Base-by-base conservation (phyloP, 768 basidiomycete genomes). In the Boletus subparvulus region DNA sequence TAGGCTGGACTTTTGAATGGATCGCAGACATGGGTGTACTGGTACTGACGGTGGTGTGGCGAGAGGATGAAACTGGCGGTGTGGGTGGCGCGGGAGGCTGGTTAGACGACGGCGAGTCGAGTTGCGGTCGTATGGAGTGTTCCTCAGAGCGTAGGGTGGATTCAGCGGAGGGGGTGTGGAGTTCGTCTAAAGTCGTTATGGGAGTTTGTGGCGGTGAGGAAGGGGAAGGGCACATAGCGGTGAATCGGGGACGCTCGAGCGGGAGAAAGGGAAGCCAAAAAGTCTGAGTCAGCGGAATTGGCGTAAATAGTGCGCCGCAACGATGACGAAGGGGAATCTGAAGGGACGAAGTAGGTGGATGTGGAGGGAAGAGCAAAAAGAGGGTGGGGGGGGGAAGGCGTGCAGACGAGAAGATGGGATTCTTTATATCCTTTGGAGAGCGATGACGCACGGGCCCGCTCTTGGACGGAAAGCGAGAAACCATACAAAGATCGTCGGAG, bases 371-470 rank as follows among this genome's bases (percentile, higher is more conserved):
- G 49, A 54, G 49, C 59, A 57, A 41, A 55, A 50, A 47, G 35
- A 42, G 48, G 57, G 49, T 13, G 21, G 21, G 56, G 50, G 56
- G 50, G 43, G 43, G 43, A 60, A 61, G 56, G 26, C 41, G 47
- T 54, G 49, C 52, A 21, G 54, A 45, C 43, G 57, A 46, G 47
- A 41, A 53, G 59, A 47, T 6, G 47, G 53, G 59, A 36, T 52
- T 47, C 56, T 61, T 68, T 69, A 71, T 71, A 71, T 63, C 54
- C 54, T 36, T 58, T 50, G 52, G 30, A 14, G 60, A 55, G 44
- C 28, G 35, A 60, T 58, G 65, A 66, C 67, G 70, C 70, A 71
- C 70, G 66, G 64, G 58, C 72, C 71, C 55, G 0, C 14, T 56
- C 60, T 50, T 41, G 57, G 37, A 52, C 58, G 60, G 69, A 61